Percentiles rank a stretch among this genome's conserved stretches.
Evolutionary conservation across 2,329 filamentous ascomycete species (phyloP).

Genomic region (Colletotrichum kahawae): DNA sequence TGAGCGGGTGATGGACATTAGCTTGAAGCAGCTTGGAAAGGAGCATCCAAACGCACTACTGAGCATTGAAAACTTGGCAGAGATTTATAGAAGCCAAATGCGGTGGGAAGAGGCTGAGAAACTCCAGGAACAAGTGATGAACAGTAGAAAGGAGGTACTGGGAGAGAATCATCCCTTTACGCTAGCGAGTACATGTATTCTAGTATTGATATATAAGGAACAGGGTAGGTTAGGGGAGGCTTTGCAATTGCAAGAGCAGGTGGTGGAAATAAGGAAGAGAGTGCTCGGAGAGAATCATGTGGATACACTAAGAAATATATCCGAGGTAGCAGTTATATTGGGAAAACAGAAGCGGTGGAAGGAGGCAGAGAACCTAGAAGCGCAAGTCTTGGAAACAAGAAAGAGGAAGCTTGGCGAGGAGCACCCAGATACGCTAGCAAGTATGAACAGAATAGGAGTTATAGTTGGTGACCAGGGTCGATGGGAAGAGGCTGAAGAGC

Average conservation of each 20-base stretch:
- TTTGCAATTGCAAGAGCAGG: not conserved
- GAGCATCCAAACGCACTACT: not conserved
- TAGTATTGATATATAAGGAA: accelerated
- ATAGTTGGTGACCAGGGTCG: accelerated
- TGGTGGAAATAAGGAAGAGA: accelerated
- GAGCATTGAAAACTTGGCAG: not conserved
- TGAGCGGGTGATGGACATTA: not conserved
- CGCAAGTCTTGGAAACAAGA: not conserved
- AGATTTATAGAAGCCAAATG: not conserved
- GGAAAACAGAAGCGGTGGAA: not conserved
- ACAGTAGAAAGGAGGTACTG: accelerated
- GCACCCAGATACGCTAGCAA: not conserved
- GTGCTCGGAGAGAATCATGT: no score
- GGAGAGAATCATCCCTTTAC: not conserved
- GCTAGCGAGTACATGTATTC: accelerated
- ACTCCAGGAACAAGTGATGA: not conserved
- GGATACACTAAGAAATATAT: not conserved
- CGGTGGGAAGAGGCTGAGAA: not conserved
- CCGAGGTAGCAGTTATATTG: accelerated
- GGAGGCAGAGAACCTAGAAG: not conserved
- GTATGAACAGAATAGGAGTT: not conserved
- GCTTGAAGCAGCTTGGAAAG: not conserved
- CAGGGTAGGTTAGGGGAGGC: not conserved
- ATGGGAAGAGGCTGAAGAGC: not conserved
- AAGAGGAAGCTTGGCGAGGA: not conserved